These are phyloP conservation scores for Chlamydomonas sp. DNA, from an alignment of 139 green algal species.

Conservation along the genomic window DNA sequence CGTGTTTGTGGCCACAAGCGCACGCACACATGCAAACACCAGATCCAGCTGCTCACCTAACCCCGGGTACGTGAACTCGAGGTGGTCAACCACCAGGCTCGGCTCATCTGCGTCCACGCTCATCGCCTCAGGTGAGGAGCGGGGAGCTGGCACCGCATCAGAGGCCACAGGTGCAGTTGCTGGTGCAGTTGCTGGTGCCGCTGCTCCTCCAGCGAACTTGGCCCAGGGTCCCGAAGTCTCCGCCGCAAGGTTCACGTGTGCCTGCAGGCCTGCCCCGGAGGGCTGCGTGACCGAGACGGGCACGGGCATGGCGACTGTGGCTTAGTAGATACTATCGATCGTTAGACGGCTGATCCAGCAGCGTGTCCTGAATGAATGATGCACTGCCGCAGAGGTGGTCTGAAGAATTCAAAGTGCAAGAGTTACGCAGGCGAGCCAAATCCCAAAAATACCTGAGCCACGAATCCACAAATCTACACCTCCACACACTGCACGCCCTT, in stretches of 20 bases:
- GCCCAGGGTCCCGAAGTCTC: conserved; percentile 41
- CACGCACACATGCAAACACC: too few species aligned
- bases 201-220: conserved; percentile 17
- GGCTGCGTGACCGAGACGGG: conserved; percentile 39
- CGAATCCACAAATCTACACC: too few species aligned
- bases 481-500: too few species aligned
- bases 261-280: conserved; percentile 27
- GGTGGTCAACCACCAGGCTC: conserved; percentile 23
- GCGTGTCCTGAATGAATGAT: too few species aligned
- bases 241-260: conserved; percentile 14
- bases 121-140: too few species aligned
- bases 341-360: too few species aligned
- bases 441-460: too few species aligned
- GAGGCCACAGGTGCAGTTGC: conserved; percentile 10
- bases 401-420: too few species aligned
- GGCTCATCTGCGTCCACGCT: too few species aligned
- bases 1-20: neutral
- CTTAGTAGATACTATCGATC: neutral
- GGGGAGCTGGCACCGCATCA: neutral
- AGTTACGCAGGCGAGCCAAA: too few species aligned
- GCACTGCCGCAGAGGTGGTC: too few species aligned
- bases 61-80: conserved; percentile 71
- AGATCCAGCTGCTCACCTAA: conserved; percentile 45
- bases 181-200: neutral
- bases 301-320: conserved; percentile 38